These are phyloP conservation scores for Sporodiniella umbellata DNA, from an alignment of 371 early-diverging fungal genomes.

Conservation along the genomic window DNA sequence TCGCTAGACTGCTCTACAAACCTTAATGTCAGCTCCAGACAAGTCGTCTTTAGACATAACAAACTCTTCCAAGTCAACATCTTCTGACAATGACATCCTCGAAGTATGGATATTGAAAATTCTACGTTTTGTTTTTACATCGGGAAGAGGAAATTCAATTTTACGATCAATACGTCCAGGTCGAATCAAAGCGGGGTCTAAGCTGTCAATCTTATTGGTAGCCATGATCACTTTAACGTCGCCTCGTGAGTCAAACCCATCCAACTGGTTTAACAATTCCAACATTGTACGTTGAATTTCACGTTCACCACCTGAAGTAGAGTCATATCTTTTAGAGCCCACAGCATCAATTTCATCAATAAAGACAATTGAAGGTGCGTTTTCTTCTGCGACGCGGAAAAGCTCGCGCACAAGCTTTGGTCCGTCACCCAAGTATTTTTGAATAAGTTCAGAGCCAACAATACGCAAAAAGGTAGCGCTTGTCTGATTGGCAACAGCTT, in stretches of 20 bases:
- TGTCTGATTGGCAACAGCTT: slow-evolving; percentile 99
- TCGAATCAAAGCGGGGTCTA: slow-evolving; percentile 99
- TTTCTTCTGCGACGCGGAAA: slow-evolving; percentile 98
- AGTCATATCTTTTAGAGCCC: slow-evolving; percentile 98
- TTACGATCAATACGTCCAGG: slow-evolving; percentile 99
- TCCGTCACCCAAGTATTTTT: slow-evolving; percentile 99
- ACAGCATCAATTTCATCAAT: slow-evolving; percentile 99
- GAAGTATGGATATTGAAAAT: slow-evolving; percentile 99
- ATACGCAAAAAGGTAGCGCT: slow-evolving; percentile 99
- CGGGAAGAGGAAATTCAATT: slow-evolving; percentile 99
- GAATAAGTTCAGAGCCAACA: slow-evolving; percentile 99
- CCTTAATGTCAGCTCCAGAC: slow-evolving; percentile 99
- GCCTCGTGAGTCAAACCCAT: slow-evolving; percentile 99
- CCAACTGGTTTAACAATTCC: slow-evolving; percentile 99
- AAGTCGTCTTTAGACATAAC: slow-evolving; percentile 99
- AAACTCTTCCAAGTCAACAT: slow-evolving; percentile 98
- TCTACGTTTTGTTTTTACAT: slow-evolving; percentile 97
- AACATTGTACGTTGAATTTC: slow-evolving; percentile 99
- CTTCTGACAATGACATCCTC: slow-evolving; percentile 96
- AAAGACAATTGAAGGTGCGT: slow-evolving; percentile 99
- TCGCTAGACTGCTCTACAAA: slow-evolving; percentile 19
- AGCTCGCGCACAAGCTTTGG: slow-evolving; percentile 99
- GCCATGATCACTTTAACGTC: slow-evolving; percentile 99
- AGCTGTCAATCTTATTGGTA: slow-evolving; percentile 99
- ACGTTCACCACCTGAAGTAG: slow-evolving; percentile 96